Base-by-base conservation (phyloP, 169 alveolate genomes). In the Plasmodium blacklocki region DNA sequence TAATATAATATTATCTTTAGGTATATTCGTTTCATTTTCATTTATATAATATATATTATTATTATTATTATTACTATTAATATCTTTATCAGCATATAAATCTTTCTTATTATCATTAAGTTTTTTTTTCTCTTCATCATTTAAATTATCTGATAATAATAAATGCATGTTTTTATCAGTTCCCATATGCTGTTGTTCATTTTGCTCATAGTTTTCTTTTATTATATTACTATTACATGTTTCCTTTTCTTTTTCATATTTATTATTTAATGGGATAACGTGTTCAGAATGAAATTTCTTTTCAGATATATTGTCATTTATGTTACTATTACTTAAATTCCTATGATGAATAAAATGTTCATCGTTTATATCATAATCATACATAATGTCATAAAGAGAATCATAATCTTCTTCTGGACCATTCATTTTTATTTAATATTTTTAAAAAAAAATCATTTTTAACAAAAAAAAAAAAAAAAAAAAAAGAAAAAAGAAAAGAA, bases 311-410 rank as follows among this genome's bases (percentile, higher is more conserved):
- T 78, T 64, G 54, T 59, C 63, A 59, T 78, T 64, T 50, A 54
- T 49, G 49, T 78, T 45, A 14, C 9, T 9, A 43, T 64, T 66
- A 50, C 26, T 43, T 49, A 59, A 3, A 45, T 66, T 76, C 45
- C 66, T 66, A 43, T 62, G 47, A 15, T 12, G 26, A 52, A 66
- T 78, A 21, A 66, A 9, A 49, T 64, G 21, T 50, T 78, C 89
- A 18, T 74, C 88, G 39, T 78, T 78, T 14, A 64, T 49, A 21
- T 64, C 89, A 64, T 78, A 78, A 78, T 78, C 89, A 71, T 78
- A 78, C 54, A 78, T 78, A 26, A 47, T 70, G 54, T 78, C 89
- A 58, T 78, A 78, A 4, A 78, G 78, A 18, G 67, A 49, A 78
- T 78, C 89, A 78, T 78, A 78, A 64, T 78, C 89, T 32, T 78